These are phyloP conservation scores for Paxillus involutus DNA, from an alignment of 768 basidiomycete genomes.

Conservation along the genomic window DNA sequence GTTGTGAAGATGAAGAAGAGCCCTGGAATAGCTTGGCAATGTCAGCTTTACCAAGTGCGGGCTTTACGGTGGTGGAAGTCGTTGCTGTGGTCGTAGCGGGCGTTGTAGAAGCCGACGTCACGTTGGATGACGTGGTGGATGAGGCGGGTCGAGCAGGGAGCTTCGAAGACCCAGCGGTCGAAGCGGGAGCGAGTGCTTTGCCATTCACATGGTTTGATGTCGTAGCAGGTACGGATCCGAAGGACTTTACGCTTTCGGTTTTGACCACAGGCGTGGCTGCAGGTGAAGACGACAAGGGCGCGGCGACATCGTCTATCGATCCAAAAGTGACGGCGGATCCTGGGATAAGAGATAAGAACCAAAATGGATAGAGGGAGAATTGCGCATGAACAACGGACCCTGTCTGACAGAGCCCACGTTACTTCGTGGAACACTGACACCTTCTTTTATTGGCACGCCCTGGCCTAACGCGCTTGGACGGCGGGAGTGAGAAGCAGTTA, in stretches of 20 bases:
- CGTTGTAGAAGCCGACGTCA: slow-evolving; percentile 33
- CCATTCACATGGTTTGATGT: slow-evolving; percentile 57
- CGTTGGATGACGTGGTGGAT: slow-evolving; percentile 21
- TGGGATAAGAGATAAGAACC: slow-evolving; percentile 25
- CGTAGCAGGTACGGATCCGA: slow-evolving; percentile 71
- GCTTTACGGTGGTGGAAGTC: slow-evolving; percentile 33
- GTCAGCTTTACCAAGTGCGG: slow-evolving; percentile 35
- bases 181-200: slow-evolving; percentile 50
- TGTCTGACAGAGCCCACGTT: slow-evolving; percentile 65
- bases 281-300: slow-evolving; percentile 82
- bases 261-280: slow-evolving; percentile 64
- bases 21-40: slow-evolving; percentile 43
- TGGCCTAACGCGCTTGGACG: slow-evolving; percentile 75
- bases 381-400: slow-evolving; percentile 42
- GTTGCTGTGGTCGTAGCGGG: slow-evolving; percentile 34
- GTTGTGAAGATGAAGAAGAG: slow-evolving; percentile 39
- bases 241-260: slow-evolving; percentile 75
- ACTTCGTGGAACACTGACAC: slow-evolving; percentile 69
- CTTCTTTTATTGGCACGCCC: slow-evolving; percentile 76
- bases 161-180: slow-evolving; percentile 38
- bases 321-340: slow-evolving; percentile 82
- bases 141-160: slow-evolving; percentile 27
- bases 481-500: slow-evolving; percentile 65
- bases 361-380: slow-evolving; percentile 1
- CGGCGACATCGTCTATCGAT: slow-evolving; percentile 79